Conservation (phyloP, 176 grass and related monocot genomes). For the Carex kokanica region DNA sequence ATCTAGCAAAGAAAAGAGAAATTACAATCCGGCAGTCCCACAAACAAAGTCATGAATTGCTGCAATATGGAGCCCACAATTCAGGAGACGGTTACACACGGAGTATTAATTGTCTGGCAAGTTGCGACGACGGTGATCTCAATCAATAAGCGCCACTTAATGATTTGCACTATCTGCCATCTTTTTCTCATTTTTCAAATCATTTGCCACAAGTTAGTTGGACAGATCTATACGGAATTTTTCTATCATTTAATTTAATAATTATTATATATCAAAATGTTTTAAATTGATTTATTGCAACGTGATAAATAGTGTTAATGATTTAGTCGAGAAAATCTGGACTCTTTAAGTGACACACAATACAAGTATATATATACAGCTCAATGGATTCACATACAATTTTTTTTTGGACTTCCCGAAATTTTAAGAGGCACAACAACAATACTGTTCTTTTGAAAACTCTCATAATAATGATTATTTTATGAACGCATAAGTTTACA, state of each 20-base stretch:
- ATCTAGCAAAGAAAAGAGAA: too few species aligned
- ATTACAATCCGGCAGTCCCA: neutral
- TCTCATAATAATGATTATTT: too few species aligned
- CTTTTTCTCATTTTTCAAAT: neutral
- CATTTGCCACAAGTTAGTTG: neutral
- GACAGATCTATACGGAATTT: neutral
- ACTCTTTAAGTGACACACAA: neutral
- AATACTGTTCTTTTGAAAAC: too few species aligned
- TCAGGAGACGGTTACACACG: neutral
- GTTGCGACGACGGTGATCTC: slow-evolving; percentile 5
- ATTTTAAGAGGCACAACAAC: too few species aligned
- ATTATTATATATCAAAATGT: neutral
- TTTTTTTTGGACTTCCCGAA: too few species aligned
- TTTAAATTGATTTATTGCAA: neutral
- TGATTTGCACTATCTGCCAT: neutral
- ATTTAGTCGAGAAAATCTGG: slow-evolving; percentile 1
- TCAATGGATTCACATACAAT: too few species aligned
- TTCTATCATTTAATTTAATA: neutral
- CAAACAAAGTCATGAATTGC: slow-evolving; percentile 1
- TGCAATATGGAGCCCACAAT: neutral
- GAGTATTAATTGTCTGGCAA: slow-evolving; percentile 11
- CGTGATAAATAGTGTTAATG: neutral
- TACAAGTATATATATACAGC: neutral
- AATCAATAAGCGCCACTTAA: neutral
- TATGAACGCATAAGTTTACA: too few species aligned